Base-by-base conservation (phyloP, 2,329 filamentous ascomycete genomes). In the Cladophialophora exuberans region DNA sequence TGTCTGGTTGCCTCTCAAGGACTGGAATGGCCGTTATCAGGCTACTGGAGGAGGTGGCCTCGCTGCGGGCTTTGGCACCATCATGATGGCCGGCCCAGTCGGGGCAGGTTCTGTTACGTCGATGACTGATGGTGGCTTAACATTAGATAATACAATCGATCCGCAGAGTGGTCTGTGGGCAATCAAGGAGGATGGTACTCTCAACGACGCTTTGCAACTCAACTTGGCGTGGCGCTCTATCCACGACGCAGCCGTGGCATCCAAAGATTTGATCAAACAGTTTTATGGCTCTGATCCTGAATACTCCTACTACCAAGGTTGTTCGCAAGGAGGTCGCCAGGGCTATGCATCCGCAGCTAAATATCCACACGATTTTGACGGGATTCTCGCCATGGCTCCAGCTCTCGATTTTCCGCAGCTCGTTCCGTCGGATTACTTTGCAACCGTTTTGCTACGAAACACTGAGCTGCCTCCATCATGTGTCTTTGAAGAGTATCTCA, bases 291-390 rank as follows among this genome's bases (percentile, higher is more conserved):
- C 26, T 11, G 22, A 33, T 10, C 51, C 55, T 9, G 15, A 22
- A 10, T 54, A 54, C 35, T 59, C 59, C 13, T 85, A 85, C 67
- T 85, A 79, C 57, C 64, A 79, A 2, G 83, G 83, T 4, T 85
- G 83, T 62, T 84, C 81, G 0, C 78, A 80, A 0, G 83, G 84
- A 4, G 83, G 83, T 1, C 73, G 83, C 0, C 80, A 85, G 70
- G 83, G 81, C 2, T 70, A 83, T 33, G 80, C 79, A 44, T 75
- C 77, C 3, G 76, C 6, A 35, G 62, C 26, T 17, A 45, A 57
- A 7, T 62, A 66, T 28, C 66, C 67, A 0, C 33, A 41, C 3
- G 49, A 62, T 13, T 69, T 64, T 20, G 65, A 68, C 43, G 67
- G 67, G 1, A 64, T 69, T 39, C 50, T 67, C 1, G 67, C 65